Conservation (phyloP, 2,329 filamentous ascomycete genomes). For the Xylariaceae sp. region DNA sequence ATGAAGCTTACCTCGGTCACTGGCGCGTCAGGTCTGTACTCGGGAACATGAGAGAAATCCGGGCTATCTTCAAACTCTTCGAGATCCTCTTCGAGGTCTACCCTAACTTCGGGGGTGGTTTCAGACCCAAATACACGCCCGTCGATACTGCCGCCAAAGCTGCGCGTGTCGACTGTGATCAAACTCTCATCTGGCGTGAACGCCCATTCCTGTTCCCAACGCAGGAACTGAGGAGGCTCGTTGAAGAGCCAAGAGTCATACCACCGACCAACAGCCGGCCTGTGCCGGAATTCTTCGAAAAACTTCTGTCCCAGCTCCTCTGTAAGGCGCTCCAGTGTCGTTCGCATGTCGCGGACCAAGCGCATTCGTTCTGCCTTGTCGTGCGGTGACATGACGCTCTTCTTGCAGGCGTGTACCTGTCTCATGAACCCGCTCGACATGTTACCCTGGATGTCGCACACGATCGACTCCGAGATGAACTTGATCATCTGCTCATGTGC, state of each 20-base stretch:
- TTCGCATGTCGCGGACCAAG: slow-evolving; percentile 29
- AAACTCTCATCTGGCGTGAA: slow-evolving; percentile 21
- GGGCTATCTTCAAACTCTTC: slow-evolving; percentile 22
- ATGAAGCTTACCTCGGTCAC: slow-evolving; percentile 29
- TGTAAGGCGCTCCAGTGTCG: slow-evolving; percentile 29
- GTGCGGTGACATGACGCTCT: slow-evolving; percentile 27
- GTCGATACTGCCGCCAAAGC: slow-evolving; percentile 21
- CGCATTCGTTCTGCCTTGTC: slow-evolving; percentile 33
- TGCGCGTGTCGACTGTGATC: slow-evolving; percentile 6
- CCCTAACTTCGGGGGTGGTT: slow-evolving; percentile 22
- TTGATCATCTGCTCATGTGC: slow-evolving; percentile 32
- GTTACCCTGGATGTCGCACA: slow-evolving; percentile 28
- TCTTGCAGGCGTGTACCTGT: slow-evolving; percentile 30
- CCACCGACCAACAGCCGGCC: slow-evolving; percentile 31
- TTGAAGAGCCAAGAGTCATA: slow-evolving; percentile 31
- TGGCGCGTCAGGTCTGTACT: slow-evolving; percentile 25
- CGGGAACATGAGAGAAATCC: slow-evolving; percentile 11
- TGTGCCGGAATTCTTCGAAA: slow-evolving; percentile 28
- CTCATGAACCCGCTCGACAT: slow-evolving; percentile 29
- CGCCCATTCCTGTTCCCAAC: slow-evolving; percentile 30
- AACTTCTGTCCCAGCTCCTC: slow-evolving; percentile 31
- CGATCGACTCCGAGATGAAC: slow-evolving; percentile 30
- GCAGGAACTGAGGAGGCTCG: slow-evolving; percentile 26
- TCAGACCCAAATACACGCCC: slow-evolving; percentile 27
- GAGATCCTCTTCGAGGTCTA: slow-evolving; percentile 20